These are phyloP conservation scores for Quercus variabilis DNA, from an alignment of 306 rosid species.

Conservation along the genomic window DNA sequence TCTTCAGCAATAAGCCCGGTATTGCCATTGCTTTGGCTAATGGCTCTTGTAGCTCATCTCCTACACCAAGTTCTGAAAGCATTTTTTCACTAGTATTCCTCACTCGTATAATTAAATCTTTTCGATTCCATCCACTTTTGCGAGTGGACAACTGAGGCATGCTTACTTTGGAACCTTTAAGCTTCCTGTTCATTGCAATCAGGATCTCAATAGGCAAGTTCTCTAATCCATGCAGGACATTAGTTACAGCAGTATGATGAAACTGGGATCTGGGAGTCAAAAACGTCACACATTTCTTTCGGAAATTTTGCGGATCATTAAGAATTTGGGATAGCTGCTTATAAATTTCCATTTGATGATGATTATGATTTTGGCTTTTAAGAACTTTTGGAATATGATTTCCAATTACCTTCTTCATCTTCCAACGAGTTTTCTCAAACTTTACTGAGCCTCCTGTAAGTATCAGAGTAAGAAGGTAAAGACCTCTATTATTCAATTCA, in stretches of 20 bases:
- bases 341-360: conserved; percentile 26
- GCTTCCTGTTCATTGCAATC: conserved; percentile 67
- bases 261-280: conserved; percentile 27
- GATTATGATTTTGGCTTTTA: conserved; percentile 18
- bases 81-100: conserved; percentile 30
- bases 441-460: conserved; percentile 41
- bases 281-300: conserved; percentile 25
- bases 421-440: conserved; percentile 56
- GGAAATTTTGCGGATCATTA: conserved; percentile 46
- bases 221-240: conserved; percentile 41
- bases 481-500: conserved; percentile 63
- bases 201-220: conserved; percentile 48
- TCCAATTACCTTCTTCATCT: conserved; percentile 52
- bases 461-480: conserved; percentile 48
- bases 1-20: conserved; percentile 59
- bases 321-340: conserved; percentile 47
- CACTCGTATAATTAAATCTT: conserved; percentile 37
- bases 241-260: conserved; percentile 28
- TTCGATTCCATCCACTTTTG: conserved; percentile 45
- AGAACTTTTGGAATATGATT: conserved; percentile 40
- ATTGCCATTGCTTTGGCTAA: conserved; percentile 83
- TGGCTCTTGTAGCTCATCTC: conserved; percentile 52
- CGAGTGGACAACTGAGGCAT: conserved; percentile 47
- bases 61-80: conserved; percentile 50
- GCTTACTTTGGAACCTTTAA: conserved; percentile 33